Base-by-base conservation (phyloP, 108 stramenopile genomes). In the Discostella stelligeroides region DNA sequence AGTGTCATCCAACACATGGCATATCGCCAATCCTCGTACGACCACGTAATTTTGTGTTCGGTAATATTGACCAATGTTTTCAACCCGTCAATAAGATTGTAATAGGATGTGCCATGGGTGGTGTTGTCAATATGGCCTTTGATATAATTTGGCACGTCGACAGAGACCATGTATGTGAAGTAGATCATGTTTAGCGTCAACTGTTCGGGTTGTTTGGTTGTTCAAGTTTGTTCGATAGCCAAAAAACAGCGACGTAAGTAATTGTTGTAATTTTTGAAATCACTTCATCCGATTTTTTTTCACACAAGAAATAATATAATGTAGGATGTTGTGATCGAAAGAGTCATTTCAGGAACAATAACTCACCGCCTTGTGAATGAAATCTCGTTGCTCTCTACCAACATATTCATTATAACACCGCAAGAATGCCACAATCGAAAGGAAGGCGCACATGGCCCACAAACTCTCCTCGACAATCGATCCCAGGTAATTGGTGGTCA, bases 1-100 rank as follows among this genome's bases (percentile, higher is more conserved):
- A n/a, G n/a, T n/a, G n/a, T n/a, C 46, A 47, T 47, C 46, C 46
- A 47, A 18, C 46, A 47, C 46, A 47, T 47, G 46, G 46, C 15
- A 8, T 47, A 47, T 8, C 46, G 46, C 46, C 46, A 47, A 47
- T 47, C 46, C 3, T 47, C 46, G 46, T 8, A 47, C 46, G 46
- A 47, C 46, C 46, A 47, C 46, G 46, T 47, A 15, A 47, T 15
- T 15, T 47, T 9, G 46, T 47, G 46, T 18, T 47, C 7, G 46
- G 15, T 18, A 18, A 47, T 47, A 2, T 18, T 47, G 17, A 47
- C 15, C 9, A 47, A 8, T 18, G 46, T 18, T 47, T 3, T 18
- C 3, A 47, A 18, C 18, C 46, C 46, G 9, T 47, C 46, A 18
- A 18, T 18, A 3, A 47, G 17, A 18, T 15, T 7, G 9, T 9